A percentile compares a stretch with the other conserved stretches of the same genome.
These are phyloP conservation scores for Vigna angularis DNA, from an alignment of 306 rosid genomes.

Conservation along the genomic window DNA sequence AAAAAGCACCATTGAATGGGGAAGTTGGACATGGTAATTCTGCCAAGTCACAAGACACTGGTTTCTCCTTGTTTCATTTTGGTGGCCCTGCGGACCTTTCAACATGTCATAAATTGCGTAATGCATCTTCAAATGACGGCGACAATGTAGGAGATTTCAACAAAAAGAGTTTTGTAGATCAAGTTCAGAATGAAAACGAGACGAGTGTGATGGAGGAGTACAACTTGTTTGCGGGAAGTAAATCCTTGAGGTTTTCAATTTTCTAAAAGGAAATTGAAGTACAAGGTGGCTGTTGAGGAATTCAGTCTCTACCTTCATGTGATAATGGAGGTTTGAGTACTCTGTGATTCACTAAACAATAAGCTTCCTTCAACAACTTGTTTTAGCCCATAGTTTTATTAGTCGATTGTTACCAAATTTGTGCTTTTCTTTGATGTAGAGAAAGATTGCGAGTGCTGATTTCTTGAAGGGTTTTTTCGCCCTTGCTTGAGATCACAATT, in stretches of 20 bases:
- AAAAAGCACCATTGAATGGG: slow-evolving; percentile 49
- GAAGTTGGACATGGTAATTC: slow-evolving; percentile 54
- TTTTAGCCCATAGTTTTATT: slow-evolving; percentile 55
- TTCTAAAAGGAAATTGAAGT: slow-evolving; percentile 70
- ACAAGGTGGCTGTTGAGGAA: slow-evolving; percentile 67
- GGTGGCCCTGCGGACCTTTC: slow-evolving; percentile 94
- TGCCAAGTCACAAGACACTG: slow-evolving; percentile 53
- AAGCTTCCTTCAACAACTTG: slow-evolving; percentile 60
- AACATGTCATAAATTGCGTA: slow-evolving; percentile 51
- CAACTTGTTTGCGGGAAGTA: slow-evolving; percentile 92
- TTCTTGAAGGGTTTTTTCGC: slow-evolving; percentile 52
- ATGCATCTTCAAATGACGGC: slow-evolving; percentile 57
- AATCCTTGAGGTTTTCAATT: slow-evolving; percentile 74
- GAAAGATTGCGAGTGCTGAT: slow-evolving; percentile 65
- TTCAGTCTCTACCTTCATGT: slow-evolving; percentile 64
- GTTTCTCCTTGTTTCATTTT: slow-evolving; percentile 91
- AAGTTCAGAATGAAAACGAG: slow-evolving; percentile 64
- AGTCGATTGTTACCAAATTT: slow-evolving; percentile 61
- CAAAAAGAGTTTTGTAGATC: slow-evolving; percentile 53
- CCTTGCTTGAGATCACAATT: slow-evolving; percentile 45
- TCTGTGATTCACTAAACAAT: slow-evolving; percentile 62
- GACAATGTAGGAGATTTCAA: slow-evolving; percentile 50
- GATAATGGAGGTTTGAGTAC: slow-evolving; percentile 65
- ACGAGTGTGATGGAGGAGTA: slow-evolving; percentile 75
- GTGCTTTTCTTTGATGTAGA: slow-evolving; percentile 57